A percentile compares a stretch with the other conserved stretches of the same genome.
phyloP scores from a whole-genome alignment of 805 yeast genomes.

The Crinitomyces ghanaensis region DNA sequence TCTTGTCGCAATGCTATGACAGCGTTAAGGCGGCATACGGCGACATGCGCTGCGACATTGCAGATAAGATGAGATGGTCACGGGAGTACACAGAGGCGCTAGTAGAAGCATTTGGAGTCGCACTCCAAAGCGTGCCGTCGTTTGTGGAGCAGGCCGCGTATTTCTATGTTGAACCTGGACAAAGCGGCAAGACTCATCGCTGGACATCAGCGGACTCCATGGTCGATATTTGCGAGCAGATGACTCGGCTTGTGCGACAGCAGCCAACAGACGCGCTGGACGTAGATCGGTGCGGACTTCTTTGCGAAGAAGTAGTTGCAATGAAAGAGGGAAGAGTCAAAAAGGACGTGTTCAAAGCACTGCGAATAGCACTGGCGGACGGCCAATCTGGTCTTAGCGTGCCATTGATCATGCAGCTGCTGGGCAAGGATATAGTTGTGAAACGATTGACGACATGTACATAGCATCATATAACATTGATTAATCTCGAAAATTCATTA shows the following conservation, averaged over 20 bases:
- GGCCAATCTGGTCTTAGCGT: slow-evolving; percentile 59
- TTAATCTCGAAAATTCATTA: no score
- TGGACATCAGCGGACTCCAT: no score
- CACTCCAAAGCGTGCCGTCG: slow-evolving; percentile 44
- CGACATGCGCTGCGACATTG: slow-evolving; percentile 7
- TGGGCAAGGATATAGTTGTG: slow-evolving; percentile 37
- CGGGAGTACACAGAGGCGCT: slow-evolving; percentile 28
- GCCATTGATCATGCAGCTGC: slow-evolving; percentile 41
- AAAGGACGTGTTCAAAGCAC: slow-evolving; percentile 36
- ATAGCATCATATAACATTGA: no score
- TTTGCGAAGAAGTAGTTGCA: neutral
- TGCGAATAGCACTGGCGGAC: slow-evolving; percentile 63
- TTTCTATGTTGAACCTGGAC: no score
- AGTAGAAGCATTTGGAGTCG: slow-evolving; percentile 35
- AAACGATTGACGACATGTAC: no score
- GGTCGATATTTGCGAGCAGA: no score
- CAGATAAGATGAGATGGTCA: neutral
- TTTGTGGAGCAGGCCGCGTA: slow-evolving; percentile 37
- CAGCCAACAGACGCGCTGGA: no score
- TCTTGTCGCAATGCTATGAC: slow-evolving; percentile 21
- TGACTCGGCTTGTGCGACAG: no score
- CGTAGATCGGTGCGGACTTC: no score
- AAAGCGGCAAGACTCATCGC: no score
- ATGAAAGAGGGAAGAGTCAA: slow-evolving; percentile 7
- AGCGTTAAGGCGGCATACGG: neutral